Evolutionary conservation across 208 protist genomes (phyloP).

Genomic region (Angomonas desouzai): DNA sequence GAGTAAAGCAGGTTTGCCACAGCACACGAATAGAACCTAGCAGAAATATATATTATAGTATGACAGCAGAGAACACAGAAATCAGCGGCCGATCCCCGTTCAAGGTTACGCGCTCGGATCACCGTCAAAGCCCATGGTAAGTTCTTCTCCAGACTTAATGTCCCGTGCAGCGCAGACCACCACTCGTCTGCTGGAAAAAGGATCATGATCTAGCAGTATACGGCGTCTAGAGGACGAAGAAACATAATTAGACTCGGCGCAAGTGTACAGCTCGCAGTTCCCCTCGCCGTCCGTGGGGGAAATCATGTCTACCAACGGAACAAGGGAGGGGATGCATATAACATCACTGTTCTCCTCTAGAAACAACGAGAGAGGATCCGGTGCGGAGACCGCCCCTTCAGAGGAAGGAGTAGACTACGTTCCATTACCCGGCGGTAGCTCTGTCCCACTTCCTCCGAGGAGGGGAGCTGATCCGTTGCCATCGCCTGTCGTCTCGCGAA

Average conservation of each 20-base stretch:
- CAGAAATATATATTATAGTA: too few relatives aligned
- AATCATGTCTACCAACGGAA: constrained; percentile 77
- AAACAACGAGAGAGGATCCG: constrained; percentile 60
- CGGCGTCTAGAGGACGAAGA: constrained; percentile 47
- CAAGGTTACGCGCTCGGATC: background rate
- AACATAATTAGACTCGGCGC: constrained; percentile 69
- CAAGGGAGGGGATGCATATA: constrained; percentile 61
- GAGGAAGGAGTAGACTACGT: constrained; percentile 58
- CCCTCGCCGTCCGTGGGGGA: constrained; percentile 13
- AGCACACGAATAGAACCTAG: background rate
- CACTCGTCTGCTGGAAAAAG: constrained; percentile 47
- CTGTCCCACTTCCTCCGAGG: constrained; percentile 28
- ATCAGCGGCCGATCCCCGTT: too few relatives aligned
- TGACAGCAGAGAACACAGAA: too few relatives aligned
- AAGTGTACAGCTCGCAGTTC: constrained; percentile 79
- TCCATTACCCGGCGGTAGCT: constrained; percentile 58
- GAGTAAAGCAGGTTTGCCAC: background rate
- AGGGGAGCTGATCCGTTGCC: background rate
- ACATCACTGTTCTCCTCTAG: constrained; percentile 42
- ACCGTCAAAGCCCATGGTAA: constrained; percentile 57
- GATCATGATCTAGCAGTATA: constrained; percentile 48
- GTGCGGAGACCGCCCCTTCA: constrained; percentile 64
- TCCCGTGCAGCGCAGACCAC: constrained; percentile 68
- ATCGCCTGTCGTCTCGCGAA: background rate
- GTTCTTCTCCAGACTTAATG: constrained; percentile 59